Conservation (phyloP, 2,329 filamentous ascomycete genomes). For the Trichoderma atroviride region DNA sequence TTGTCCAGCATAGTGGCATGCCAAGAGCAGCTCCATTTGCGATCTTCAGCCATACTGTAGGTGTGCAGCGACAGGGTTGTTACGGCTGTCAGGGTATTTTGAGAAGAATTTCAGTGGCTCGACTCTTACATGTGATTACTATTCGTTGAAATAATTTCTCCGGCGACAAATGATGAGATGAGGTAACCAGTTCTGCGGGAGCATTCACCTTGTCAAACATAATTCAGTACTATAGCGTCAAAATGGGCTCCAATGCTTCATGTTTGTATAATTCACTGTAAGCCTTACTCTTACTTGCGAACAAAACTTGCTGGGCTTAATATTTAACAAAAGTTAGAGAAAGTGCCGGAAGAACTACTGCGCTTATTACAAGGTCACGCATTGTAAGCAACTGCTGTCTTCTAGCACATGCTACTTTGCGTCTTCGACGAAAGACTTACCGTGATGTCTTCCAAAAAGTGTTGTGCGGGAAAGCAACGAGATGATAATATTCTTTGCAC, state of each 20-base stretch:
- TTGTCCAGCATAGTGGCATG: not conserved
- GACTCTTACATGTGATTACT: not conserved
- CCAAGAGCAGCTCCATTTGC: not conserved
- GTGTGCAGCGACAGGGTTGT: not conserved
- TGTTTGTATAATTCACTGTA: not conserved
- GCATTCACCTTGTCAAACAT: not conserved
- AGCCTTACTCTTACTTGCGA: not conserved
- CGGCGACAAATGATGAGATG: not conserved
- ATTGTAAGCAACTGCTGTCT: not conserved
- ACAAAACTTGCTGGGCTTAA: not conserved
- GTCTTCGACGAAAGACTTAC: not conserved
- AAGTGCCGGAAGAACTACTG: not conserved
- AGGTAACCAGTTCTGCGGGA: not conserved
- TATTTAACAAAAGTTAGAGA: not conserved
- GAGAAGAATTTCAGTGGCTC: not conserved
- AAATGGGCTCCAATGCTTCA: not conserved
- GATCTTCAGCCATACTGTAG: not conserved
- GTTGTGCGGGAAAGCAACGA: not conserved
- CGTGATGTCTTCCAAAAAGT: not conserved
- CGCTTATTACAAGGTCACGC: not conserved
- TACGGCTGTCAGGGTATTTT: not conserved
- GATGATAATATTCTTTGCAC: not conserved
- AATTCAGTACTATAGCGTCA: not conserved
- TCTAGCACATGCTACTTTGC: not conserved
- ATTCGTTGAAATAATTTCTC: not conserved